Percentiles rank a stretch among this genome's conserved stretches.
Conservation (phyloP, 148 eudicot genomes). For the Rheum nobile region DNA sequence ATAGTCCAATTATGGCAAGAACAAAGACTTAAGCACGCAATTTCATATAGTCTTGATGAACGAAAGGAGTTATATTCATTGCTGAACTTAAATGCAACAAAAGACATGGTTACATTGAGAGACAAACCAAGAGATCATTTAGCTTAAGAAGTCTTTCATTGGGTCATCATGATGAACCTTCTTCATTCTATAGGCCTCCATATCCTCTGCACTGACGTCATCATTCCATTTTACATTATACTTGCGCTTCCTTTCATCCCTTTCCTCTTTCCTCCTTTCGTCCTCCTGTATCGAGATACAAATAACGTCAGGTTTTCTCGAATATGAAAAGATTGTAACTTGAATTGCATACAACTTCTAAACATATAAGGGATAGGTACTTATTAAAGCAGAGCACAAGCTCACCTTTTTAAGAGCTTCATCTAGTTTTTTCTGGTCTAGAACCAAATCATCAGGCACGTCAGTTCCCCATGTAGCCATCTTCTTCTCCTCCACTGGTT, state of each 20-base stretch:
- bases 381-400: background rate
- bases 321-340: background rate
- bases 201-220: constrained; percentile 73
- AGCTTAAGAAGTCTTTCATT: constrained; percentile 53
- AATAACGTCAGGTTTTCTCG: background rate
- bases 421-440: constrained; percentile 59
- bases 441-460: constrained; percentile 73
- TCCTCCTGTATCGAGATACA: constrained; percentile 44
- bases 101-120: no score
- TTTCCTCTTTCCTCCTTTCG: constrained; percentile 64
- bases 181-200: constrained; percentile 93
- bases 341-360: background rate
- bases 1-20: background rate
- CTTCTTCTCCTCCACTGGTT: constrained; percentile 49
- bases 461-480: constrained; percentile 89
- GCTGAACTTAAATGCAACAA: background rate
- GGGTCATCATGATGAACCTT: constrained; percentile 75
- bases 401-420: constrained; percentile 78
- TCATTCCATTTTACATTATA: constrained; percentile 78
- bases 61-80: background rate
- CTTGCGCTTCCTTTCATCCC: constrained; percentile 78
- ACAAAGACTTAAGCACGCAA: background rate
- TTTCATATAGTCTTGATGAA: no score
- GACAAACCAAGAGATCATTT: background rate
- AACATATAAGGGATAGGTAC: background rate